A percentile compares a stretch with the other conserved stretches of the same genome.
Evolutionary conservation across 306 rosid species (phyloP).

Genomic region (Gynostemma pentaphyllum): DNA sequence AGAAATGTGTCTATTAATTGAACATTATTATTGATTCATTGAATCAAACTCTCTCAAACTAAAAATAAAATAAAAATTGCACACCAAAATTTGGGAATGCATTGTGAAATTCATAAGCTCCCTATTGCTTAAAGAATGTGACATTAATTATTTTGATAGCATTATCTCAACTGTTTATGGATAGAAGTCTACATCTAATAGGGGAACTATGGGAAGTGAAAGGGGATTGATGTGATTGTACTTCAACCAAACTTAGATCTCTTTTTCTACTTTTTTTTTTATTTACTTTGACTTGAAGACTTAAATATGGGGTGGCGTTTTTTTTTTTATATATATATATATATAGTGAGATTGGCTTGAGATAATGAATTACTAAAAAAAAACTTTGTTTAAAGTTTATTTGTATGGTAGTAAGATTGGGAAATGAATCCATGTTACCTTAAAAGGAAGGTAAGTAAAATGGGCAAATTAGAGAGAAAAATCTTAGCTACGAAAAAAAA

Average conservation of each 20-base stretch:
- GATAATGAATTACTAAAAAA: too few species aligned
- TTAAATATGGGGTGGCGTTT: too few species aligned
- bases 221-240: slow-evolving; percentile 1
- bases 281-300: background rate
- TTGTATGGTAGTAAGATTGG: too few species aligned
- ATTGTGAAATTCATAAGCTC: background rate
- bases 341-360: too few species aligned
- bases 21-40: background rate
- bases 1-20: background rate
- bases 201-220: too few species aligned
- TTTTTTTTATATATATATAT: too few species aligned
- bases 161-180: background rate
- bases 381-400: too few species aligned
- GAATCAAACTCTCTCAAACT: background rate
- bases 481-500: too few species aligned
- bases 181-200: slow-evolving; percentile 4
- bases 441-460: too few species aligned
- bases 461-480: background rate
- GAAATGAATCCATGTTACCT: too few species aligned
- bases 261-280: background rate
- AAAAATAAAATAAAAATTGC: background rate
- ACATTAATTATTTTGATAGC: slow-evolving; percentile 8
- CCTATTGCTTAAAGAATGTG: background rate
- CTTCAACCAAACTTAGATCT: background rate
- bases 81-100: background rate